phyloP scores from a whole-genome alignment of 2,329 filamentous ascomycete species.

The Drechslerella dactyloides region DNA sequence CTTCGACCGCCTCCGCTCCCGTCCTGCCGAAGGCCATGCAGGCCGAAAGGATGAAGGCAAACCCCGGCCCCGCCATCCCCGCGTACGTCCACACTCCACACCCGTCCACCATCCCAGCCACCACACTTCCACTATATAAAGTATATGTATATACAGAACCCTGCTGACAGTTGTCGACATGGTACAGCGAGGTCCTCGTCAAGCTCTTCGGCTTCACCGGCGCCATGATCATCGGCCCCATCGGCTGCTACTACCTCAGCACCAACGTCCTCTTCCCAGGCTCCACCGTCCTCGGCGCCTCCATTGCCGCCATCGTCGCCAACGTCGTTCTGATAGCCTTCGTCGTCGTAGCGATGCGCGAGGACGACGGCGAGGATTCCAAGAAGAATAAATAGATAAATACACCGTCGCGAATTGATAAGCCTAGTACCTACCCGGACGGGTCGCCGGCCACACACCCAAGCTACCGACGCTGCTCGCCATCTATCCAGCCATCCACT shows the following conservation, averaged over 20 bases:
- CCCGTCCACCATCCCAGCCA: conserved; percentile 1
- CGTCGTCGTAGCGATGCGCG: conserved; percentile 85
- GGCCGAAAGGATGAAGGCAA: conserved; percentile 66
- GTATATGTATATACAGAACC: background rate
- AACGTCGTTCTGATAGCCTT: conserved; percentile 92
- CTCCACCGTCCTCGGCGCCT: conserved; percentile 58
- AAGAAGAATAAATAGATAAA: conserved; percentile 62
- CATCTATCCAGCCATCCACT: no score
- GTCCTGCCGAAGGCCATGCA: conserved; percentile 57
- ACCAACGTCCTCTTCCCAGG: conserved; percentile 79
- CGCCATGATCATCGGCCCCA: conserved; percentile 86
- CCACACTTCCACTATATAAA: background rate
- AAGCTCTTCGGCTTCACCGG: conserved; percentile 90
- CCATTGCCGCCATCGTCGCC: conserved; percentile 82
- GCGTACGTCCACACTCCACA: conserved; percentile 72
- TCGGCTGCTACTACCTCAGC: conserved; percentile 85
- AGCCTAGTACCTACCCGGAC: no score
- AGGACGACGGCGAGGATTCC: conserved; percentile 69
- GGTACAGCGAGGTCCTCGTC: conserved; percentile 75
- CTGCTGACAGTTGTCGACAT: background rate
- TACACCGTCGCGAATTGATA: no score
- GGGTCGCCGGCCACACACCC: no score
- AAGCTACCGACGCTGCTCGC: no score
- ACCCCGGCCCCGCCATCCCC: conserved; percentile 63
- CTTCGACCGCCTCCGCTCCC: conserved; percentile 57